These are phyloP conservation scores for Taphrina populina DNA, from an alignment of 1,139 yeast genomes.

Conservation along the genomic window DNA sequence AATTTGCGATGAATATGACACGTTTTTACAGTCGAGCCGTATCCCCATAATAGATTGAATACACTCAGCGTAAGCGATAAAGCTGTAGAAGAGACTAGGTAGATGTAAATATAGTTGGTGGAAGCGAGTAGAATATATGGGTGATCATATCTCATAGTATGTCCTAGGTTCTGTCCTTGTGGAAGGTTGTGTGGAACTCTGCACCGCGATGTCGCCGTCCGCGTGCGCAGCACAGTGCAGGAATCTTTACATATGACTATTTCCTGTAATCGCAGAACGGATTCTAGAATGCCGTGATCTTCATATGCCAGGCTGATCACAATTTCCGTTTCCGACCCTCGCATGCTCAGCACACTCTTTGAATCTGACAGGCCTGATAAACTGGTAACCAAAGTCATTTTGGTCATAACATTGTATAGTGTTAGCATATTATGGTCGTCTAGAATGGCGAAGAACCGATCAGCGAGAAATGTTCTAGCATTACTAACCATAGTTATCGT, in stretches of 20 bases:
- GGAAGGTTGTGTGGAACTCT: neutral
- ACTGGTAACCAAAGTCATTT: neutral
- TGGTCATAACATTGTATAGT: neutral
- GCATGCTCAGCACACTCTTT: neutral
- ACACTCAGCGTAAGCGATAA: neutral
- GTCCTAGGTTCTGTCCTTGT: neutral
- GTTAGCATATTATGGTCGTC: neutral
- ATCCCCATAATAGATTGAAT: neutral
- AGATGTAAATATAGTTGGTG: neutral
- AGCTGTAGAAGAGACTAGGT: constrained; percentile 1
- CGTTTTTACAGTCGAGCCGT: neutral
- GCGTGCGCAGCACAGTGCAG: neutral
- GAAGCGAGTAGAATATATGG: constrained; percentile 6
- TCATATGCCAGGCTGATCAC: constrained; percentile 5
- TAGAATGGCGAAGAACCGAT: neutral
- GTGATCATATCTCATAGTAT: too few relatives aligned
- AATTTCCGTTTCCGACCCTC: neutral
- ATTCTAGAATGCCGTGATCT: neutral
- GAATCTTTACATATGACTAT: neutral
- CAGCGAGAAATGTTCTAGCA: neutral
- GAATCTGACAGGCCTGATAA: neutral
- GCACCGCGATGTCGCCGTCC: neutral
- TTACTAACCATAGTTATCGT: neutral
- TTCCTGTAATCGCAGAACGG: neutral
- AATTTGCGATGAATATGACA: constrained; percentile 2